Base-by-base conservation (phyloP, 305 asterid species). In the Rubia balearica region DNA sequence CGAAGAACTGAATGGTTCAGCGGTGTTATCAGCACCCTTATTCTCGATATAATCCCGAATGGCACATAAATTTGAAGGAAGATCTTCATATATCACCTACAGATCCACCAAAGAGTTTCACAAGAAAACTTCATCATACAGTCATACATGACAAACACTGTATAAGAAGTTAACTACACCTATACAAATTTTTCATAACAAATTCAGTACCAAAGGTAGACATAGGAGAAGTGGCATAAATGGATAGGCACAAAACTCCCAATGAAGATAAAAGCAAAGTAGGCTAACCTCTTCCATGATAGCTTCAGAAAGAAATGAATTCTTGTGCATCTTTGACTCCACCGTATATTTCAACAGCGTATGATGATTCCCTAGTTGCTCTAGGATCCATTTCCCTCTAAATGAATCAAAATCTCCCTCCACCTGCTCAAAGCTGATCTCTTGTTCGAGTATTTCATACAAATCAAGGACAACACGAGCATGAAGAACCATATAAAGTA, bases 61-160 rank as follows among this genome's bases (percentile, higher is more conserved):
- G 61, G 98, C 96, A 82, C 98, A 90, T 82, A 93, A 84, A 81
- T 93, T 93, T 61, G 97, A 89, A 59, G 98, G 98, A 69, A 93
- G 98, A 67, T 93, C 98, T 85, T 93, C 96, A 62, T 93, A 93
- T 77, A 93, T 90, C 78, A 93, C 95, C 98, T 92, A 69, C 43
- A 68, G 5, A 24, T 70, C 51, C 60, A 53, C 49, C 40, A 69
- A 13, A 24, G 55, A 49, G 16, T 66, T n/a, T 42, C 56, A 33
- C 59, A 75, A 16, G 40, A 24, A 74, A 8, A 42, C 17, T 60
- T 41, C 63, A 16, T 7, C 8, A 65, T 14, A n/a, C 8, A 22
- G 33, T 30, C 3, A 30, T 30, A 30, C 33, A 30, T 3, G 33
- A 30, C 33, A 30, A 3, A 30, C 33, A 30, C 33, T 30, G 33